A percentile compares a stretch with the other conserved stretches of the same genome.
Evolutionary conservation across 805 yeast species (phyloP).

Genomic region (Nakazawaea pomicola): DNA sequence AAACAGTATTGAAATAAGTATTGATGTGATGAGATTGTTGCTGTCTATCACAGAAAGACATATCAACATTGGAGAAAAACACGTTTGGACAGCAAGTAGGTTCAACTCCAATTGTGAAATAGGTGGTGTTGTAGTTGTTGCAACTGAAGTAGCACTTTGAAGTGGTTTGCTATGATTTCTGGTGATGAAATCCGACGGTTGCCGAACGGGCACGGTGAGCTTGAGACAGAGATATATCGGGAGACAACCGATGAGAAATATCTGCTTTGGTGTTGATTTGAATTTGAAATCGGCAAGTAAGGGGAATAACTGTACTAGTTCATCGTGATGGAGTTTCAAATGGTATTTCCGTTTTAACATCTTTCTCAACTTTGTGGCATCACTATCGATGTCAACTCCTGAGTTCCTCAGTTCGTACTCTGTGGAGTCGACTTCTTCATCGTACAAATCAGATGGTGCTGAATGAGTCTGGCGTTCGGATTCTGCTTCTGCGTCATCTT

Average conservation of each 20-base stretch:
- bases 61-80: conserved; percentile 26
- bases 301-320: conserved; percentile 1
- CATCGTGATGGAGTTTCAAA: neutral
- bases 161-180: too few relatives aligned
- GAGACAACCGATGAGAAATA: neutral
- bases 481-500: conserved; percentile 3
- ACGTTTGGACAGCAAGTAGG: conserved; percentile 26
- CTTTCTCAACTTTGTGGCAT: conserved; percentile 12
- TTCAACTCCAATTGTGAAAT: conserved; percentile 18
- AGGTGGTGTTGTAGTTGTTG: too few relatives aligned
- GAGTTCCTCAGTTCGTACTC: conserved; percentile 6
- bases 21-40: conserved; percentile 6
- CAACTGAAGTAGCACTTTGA: too few relatives aligned
- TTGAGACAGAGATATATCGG: neutral
- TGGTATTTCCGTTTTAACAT: conserved; percentile 8
- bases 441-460: neutral
- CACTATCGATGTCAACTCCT: conserved; percentile 3
- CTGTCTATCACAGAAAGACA: conserved; percentile 15
- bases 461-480: neutral
- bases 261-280: neutral
- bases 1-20: conserved; percentile 7
- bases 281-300: neutral
- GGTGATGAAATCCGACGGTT: conserved; percentile 5
- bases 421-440: neutral
- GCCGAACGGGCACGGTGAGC: conserved; percentile 1